Evolutionary conservation across 768 basidiomycete genomes (phyloP), one percentile per base, ranked within the genome.

Genomic region (Lentinula sp.): DNA sequence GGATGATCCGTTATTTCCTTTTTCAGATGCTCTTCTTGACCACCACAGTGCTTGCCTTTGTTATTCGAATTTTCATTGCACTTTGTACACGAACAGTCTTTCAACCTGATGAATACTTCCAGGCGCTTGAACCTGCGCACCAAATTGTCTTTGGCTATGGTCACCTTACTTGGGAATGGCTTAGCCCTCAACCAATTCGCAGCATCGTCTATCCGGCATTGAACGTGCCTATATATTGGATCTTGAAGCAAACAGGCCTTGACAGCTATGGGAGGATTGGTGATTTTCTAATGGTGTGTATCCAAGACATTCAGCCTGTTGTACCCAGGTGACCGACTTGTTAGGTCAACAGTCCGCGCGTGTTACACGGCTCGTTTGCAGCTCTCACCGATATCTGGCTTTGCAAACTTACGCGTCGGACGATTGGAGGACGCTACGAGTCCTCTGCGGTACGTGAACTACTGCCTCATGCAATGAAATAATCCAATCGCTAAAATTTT

Each of bases 91-190:
- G 81, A 58, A 93, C 95, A 4, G 91, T 90, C 76, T 98, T 98
- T 71, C 95, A 98, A 71, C 95, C 97, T 8, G 97, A 99, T 72
- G 97, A 98, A 73, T 96, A 91, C 73, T 98, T 90, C 67, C 97
- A 99, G 70, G 84, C 94, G 6, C 81, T 98, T 48, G 97, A 99
- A 70, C 90, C 92, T 50, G 97, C 97, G 0, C 91, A 98, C 71
- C 80, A 80, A 60, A 74, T 87, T 46, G 92, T 97, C 54, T 98
- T 93, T 70, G 94, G 95, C 50, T 93, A 93, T 73, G 96, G 95
- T 2, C 81, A 87, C 65, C 77, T 94, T 45, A 98, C 95, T 23
- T 99, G 97, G 97, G 97, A 99, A 77, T 99, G 97, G 97, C 74
- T 82, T 48, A 74, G 81, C 54, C 74, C 79, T 20, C 71, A 70